Base-by-base conservation (phyloP, 805 yeast genomes). In the Nakazawaea sp. region DNA sequence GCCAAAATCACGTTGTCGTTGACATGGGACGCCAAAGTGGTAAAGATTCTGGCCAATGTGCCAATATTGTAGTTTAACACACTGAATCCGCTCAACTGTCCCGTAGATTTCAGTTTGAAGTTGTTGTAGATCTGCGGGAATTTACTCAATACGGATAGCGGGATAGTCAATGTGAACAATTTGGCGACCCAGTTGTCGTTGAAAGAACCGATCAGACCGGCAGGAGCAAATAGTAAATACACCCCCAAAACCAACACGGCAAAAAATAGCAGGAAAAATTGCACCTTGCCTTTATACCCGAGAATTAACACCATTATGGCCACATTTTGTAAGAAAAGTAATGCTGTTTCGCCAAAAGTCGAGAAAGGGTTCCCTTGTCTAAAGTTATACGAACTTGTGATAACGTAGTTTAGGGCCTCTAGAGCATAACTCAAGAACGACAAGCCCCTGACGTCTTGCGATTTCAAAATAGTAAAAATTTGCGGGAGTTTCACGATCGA, bases 401-500 rank as follows among this genome's bases (percentile, higher is more conserved):
- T 49, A 30, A 61, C 33, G 40, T 59, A 53, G 11, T 58, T 48
- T 0, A 55, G 25, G 3, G 62, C 54, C 43, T 66, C 70, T 26
- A 66, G 48, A 7, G 56, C 30, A 30, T 49, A 53, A 30, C 58
- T 47, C 12, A 46, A 23, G 27, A 59, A 44, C 4, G 68, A 62
- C 12, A 66, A 43, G 4, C 69, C 70, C 3, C 36, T 46, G 9
- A 60, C 62, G 3, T 64, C 58, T 9, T 45, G 38, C 8, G 58
- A 45, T 13, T 44, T 36, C 18, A 65, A 27, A 25, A 66, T 51
- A 30, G 54, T 47, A 9, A 53, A n/a, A 32, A 66, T 58, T 45
- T 66, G 70, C 6, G 72, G 71, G 1, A 66, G 43, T 42, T 65
- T 65, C 27, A 63, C 58, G 16, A 62, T 46, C 2, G 66, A 53